A percentile compares a stretch with the other conserved stretches of the same genome.
phyloP scores from a whole-genome alignment of 208 protist species.

The Naegleria gruberi region DNA sequence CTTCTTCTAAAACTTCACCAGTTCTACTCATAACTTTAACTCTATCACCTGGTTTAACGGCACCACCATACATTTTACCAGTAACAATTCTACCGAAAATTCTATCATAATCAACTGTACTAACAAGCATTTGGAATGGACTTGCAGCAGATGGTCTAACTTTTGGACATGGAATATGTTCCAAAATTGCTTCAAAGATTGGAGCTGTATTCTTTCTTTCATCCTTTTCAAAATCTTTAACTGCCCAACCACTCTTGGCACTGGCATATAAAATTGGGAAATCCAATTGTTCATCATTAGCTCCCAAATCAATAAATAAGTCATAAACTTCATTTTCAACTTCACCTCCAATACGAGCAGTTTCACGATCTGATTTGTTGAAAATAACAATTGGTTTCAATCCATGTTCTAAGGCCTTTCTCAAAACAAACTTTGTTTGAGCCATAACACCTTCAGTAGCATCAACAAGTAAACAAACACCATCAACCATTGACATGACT shows the following conservation, averaged over 20 bases:
- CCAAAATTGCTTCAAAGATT: slow-evolving; percentile 85
- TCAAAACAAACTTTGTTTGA: slow-evolving; percentile 93
- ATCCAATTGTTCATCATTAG: slow-evolving; percentile 84
- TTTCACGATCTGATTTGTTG: slow-evolving; percentile 92
- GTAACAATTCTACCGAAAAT: slow-evolving; percentile 69
- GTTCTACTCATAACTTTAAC: slow-evolving; percentile 45
- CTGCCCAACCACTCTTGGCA: slow-evolving; percentile 79
- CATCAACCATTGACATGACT: slow-evolving; percentile 91
- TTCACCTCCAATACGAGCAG: slow-evolving; percentile 69
- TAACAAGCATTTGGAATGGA: slow-evolving; percentile 85
- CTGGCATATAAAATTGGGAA: slow-evolving; percentile 89
- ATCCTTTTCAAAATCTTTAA: slow-evolving; percentile 52
- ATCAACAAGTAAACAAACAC: slow-evolving; percentile 87
- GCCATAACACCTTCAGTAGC: slow-evolving; percentile 89
- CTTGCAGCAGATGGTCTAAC: slow-evolving; percentile 38
- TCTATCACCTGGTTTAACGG: slow-evolving; percentile 65
- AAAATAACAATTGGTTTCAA: slow-evolving; percentile 91
- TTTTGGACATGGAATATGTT: slow-evolving; percentile 59
- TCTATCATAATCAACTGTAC: slow-evolving; percentile 78
- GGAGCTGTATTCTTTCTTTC: slow-evolving; percentile 45
- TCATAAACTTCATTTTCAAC: slow-evolving; percentile 87
- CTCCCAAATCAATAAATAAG: slow-evolving; percentile 83
- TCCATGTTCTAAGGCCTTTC: slow-evolving; percentile 83
- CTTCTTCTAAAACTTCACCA: neutral
- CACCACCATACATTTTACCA: slow-evolving; percentile 78